Percentiles rank a stretch among this genome's conserved stretches.
Evolutionary conservation across 768 basidiomycete species (phyloP).

Genomic region (Hygrophorus pudorinus): DNA sequence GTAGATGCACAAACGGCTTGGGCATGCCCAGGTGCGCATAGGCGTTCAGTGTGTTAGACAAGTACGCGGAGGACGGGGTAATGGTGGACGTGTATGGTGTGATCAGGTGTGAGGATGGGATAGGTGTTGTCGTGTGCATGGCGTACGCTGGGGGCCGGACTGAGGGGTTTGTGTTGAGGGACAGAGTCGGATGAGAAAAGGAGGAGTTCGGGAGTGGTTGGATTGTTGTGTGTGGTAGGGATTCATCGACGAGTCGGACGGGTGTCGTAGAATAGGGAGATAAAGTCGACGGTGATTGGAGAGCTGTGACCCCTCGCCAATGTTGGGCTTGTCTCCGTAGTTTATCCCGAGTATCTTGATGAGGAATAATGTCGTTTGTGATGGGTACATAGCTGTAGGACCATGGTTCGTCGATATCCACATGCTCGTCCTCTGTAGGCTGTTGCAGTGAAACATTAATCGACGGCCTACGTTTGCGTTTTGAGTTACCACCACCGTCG

Average conservation of each 20-base stretch:
- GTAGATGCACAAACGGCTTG: conserved; percentile 71
- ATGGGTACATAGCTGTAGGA: conserved; percentile 37
- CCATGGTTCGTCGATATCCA: conserved; percentile 41
- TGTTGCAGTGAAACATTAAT: conserved; percentile 15
- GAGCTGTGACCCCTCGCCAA: conserved; percentile 63
- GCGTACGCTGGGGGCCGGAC: conserved; percentile 51
- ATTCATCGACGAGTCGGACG: conserved; percentile 8
- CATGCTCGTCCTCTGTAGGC: conserved; percentile 32
- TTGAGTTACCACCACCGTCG: conserved; percentile 27
- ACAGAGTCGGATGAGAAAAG: conserved; percentile 23
- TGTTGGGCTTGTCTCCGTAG: conserved; percentile 49
- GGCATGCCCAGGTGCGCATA: conserved; percentile 77
- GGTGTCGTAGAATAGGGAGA: conserved; percentile 12
- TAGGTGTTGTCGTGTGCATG: conserved; percentile 51
- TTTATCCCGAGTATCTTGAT: conserved; percentile 33
- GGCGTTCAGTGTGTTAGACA: conserved; percentile 75
- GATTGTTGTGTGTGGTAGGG: conserved; percentile 13
- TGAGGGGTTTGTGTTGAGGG: conserved; percentile 27
- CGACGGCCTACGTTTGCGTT: conserved; percentile 16
- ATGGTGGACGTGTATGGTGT: conserved; percentile 57
- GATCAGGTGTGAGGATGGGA: conserved; percentile 47
- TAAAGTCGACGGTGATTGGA: conserved; percentile 16
- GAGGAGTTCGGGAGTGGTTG: conserved; percentile 19
- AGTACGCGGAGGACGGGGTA: conserved; percentile 57
- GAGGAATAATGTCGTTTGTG: conserved; percentile 33